Percentiles rank a stretch among this genome's conserved stretches.
Conservation (phyloP, 768 basidiomycete genomes). For the Mycena metata region DNA sequence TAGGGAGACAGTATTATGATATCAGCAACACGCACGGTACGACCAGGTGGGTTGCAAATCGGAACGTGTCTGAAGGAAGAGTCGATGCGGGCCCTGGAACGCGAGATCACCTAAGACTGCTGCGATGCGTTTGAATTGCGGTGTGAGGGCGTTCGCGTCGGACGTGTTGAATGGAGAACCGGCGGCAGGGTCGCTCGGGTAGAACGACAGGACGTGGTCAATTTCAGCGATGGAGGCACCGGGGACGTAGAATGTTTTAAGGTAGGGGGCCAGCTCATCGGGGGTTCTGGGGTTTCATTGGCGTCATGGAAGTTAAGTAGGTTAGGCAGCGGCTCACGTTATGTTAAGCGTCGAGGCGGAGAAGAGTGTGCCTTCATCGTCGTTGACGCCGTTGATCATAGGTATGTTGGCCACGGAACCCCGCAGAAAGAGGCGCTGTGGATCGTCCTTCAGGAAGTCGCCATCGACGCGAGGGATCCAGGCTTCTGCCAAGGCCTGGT, state of each 20-base stretch:
- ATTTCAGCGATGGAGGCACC: conserved; percentile 13
- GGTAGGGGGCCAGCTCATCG: conserved; percentile 7
- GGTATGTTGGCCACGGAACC: conserved; percentile 50
- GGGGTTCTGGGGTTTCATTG: background rate
- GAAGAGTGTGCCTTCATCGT: conserved; percentile 56
- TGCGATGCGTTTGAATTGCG: conserved; percentile 53
- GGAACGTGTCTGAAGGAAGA: conserved; percentile 46
- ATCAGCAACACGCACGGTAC: conserved; percentile 8
- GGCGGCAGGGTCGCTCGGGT: conserved; percentile 19
- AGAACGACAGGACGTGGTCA: conserved; percentile 27
- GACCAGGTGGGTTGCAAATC: conserved; percentile 29
- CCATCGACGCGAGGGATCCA: conserved; percentile 42
- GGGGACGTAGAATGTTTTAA: conserved; percentile 17
- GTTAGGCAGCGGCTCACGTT: conserved; percentile 32
- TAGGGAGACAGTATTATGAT: background rate
- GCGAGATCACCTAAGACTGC: conserved; percentile 49
- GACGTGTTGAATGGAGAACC: conserved; percentile 32
- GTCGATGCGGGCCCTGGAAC: conserved; percentile 52
- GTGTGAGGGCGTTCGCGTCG: conserved; percentile 42
- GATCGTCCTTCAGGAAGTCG: conserved; percentile 43
- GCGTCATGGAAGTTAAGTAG: background rate
- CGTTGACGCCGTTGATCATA: conserved; percentile 50
- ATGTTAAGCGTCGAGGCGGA: conserved; percentile 42
- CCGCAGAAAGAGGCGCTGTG: conserved; percentile 41
- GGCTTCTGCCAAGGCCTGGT: conserved; percentile 18